phyloP scores from a whole-genome alignment of 2,329 filamentous ascomycete genomes.

The Lomentospora prolificans region DNA sequence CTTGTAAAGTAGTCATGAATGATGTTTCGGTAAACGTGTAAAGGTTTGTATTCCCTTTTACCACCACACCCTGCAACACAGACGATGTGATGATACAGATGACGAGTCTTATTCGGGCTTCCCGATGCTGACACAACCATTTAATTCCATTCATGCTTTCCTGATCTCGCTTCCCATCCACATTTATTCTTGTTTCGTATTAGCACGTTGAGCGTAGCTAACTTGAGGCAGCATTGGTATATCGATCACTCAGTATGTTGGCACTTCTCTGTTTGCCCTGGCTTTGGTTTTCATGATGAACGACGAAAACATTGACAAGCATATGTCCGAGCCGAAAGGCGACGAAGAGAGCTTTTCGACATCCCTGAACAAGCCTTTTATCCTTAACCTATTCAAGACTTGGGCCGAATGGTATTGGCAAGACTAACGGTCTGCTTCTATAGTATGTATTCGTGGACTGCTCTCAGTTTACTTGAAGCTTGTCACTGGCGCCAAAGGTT shows the following conservation, averaged over 20 bases:
- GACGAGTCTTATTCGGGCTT: slow-evolving; percentile 71
- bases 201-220: slow-evolving; percentile 10
- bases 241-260: slow-evolving; percentile 10
- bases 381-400: background rate
- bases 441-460: background rate
- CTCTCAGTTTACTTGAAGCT: background rate
- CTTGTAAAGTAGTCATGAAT: too few relatives aligned
- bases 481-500: too few relatives aligned
- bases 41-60: slow-evolving; percentile 4
- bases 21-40: background rate
- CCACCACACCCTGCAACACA: too few relatives aligned
- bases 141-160: slow-evolving; percentile 66
- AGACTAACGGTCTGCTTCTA: background rate
- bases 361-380: slow-evolving; percentile 1
- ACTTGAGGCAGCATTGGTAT: slow-evolving; percentile 2
- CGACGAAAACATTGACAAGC: slow-evolving; percentile 78
- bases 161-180: slow-evolving; percentile 25
- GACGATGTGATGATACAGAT: slow-evolving; percentile 44
- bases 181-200: slow-evolving; percentile 1
- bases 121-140: slow-evolving; percentile 59
- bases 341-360: slow-evolving; percentile 25
- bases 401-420: background rate
- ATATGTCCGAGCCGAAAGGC: slow-evolving; percentile 80
- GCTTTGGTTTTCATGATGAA: slow-evolving; percentile 11
- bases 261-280: background rate